Base-by-base conservation (phyloP, 2,329 filamentous ascomycete genomes). In the Chaetothyriales sp. region DNA sequence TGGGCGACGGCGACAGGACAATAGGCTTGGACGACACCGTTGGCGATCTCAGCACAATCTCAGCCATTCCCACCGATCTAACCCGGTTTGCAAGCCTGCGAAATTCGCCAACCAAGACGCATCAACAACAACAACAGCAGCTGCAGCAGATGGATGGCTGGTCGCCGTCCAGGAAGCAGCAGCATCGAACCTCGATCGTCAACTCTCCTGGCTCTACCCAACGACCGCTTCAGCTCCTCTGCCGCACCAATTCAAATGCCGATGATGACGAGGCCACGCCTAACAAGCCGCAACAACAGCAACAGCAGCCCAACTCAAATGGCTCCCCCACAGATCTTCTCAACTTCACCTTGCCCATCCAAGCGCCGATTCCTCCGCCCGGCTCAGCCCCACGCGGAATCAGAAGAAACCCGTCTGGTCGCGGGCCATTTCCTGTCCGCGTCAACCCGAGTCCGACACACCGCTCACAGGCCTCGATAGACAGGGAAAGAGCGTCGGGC, bases 271-370 rank as follows among this genome's bases (percentile, higher is more conserved):
- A 61, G 52, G 65, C 68, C 46, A 68, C 78, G 64, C 71, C 79
- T 43, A 73, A 76, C 55, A 66, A 69, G 47, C 67, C 70, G 57
- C 46, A 49, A 5, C 71, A 69, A 44, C 67, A 70, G 57, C 46
- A 49, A 5, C 71, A 69, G 44, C 66, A 61, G 66, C 32, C 12
- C 9, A 39, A 15, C 32, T 15, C 15, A 10, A 75, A 84, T 61
- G 86, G 57, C 26, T 54, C 54, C 5, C 47, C 83, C 2, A 84
- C 84, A 15, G 93, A 85, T 61, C 74, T 95, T 32, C 75, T 95
- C 44, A 92, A 96, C 63, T 93, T 95, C 60, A 93, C 87, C 0
- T 86, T 92, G 53, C 85, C 88, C 59, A 74, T 82, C 53, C 77
- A 79, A 57, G 71, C 73, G 9, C 73, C 77, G 51, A 68, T 68